These are phyloP conservation scores for Fremontodendron californicum DNA, from an alignment of 345 rosid species.

Conservation along the genomic window DNA sequence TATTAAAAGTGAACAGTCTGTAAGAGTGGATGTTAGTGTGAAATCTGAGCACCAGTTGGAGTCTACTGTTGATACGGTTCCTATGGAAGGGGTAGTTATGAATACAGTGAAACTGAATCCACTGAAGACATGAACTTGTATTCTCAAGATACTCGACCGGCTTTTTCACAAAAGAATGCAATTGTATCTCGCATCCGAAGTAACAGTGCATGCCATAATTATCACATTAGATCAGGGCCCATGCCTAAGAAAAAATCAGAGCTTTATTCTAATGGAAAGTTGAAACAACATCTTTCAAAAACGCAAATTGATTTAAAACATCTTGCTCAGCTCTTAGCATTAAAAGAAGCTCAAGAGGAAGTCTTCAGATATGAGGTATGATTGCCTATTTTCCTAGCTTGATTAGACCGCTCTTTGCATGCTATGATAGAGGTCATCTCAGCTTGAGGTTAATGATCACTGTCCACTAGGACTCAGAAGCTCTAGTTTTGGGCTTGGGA, in stretches of 20 bases:
- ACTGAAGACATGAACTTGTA: slow-evolving; percentile 37
- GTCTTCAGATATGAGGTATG: slow-evolving; percentile 66
- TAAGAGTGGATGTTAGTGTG: slow-evolving; percentile 18
- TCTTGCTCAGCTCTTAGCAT: slow-evolving; percentile 53
- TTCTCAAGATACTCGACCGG: slow-evolving; percentile 42
- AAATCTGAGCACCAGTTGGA: slow-evolving; percentile 36
- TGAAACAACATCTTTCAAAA: slow-evolving; percentile 39
- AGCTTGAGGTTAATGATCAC: background rate
- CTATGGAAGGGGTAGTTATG: slow-evolving; percentile 36
- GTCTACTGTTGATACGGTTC: slow-evolving; percentile 38
- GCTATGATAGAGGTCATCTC: background rate
- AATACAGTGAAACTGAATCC: slow-evolving; percentile 40
- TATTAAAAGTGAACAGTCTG: slow-evolving; percentile 27
- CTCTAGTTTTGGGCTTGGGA: background rate
- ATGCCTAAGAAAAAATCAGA: slow-evolving; percentile 56
- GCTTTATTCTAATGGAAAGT: slow-evolving; percentile 44
- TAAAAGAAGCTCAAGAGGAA: slow-evolving; percentile 73
- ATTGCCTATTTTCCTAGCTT: background rate
- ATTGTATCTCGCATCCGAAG: slow-evolving; percentile 49
- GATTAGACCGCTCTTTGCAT: background rate
- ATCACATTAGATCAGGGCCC: slow-evolving; percentile 39
- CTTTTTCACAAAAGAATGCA: slow-evolving; percentile 48
- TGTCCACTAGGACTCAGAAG: background rate
- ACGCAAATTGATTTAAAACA: slow-evolving; percentile 54
- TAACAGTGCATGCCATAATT: slow-evolving; percentile 41